Evolutionary conservation across 305 asterid genomes (phyloP).

Genomic region (Fraxinus sp.): DNA sequence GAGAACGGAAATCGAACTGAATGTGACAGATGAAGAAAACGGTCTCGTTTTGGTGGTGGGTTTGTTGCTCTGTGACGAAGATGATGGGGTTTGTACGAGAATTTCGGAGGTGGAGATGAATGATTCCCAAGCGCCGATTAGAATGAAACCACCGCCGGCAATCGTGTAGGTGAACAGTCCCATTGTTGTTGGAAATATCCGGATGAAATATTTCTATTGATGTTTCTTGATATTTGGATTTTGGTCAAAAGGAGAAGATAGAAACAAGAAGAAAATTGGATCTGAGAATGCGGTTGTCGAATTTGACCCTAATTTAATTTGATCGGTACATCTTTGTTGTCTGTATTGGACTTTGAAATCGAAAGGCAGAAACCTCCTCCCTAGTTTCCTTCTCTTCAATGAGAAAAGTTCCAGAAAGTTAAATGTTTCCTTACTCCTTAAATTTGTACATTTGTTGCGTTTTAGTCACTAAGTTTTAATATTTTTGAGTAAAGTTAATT

Average conservation of each 20-base stretch:
- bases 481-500: too few relatives aligned
- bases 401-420: too few relatives aligned
- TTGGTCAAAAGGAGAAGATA: not conserved
- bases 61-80: slow-evolving; percentile 18
- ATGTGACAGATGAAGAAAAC: slow-evolving; percentile 48
- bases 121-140: slow-evolving; percentile 81
- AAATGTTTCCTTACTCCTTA: too few relatives aligned
- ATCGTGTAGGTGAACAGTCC: slow-evolving; percentile 72
- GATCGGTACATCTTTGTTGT: not conserved
- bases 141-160: slow-evolving; percentile 68
- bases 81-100: slow-evolving; percentile 23
- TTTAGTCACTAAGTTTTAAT: too few relatives aligned
- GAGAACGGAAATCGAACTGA: slow-evolving; percentile 47
- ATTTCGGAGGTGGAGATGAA: slow-evolving; percentile 40
- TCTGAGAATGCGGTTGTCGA: not conserved
- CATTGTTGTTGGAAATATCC: slow-evolving; percentile 38
- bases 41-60: slow-evolving; percentile 21
- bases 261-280: not conserved
- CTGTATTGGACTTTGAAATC: not conserved
- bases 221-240: not conserved
- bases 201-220: not conserved
- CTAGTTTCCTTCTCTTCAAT: not conserved
- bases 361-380: not conserved
- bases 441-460: too few relatives aligned
- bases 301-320: not conserved